A percentile compares a stretch with the other conserved stretches of the same genome.
phyloP scores from a whole-genome alignment of 352 stramenopile species.

The Achlya hypogyna region DNA sequence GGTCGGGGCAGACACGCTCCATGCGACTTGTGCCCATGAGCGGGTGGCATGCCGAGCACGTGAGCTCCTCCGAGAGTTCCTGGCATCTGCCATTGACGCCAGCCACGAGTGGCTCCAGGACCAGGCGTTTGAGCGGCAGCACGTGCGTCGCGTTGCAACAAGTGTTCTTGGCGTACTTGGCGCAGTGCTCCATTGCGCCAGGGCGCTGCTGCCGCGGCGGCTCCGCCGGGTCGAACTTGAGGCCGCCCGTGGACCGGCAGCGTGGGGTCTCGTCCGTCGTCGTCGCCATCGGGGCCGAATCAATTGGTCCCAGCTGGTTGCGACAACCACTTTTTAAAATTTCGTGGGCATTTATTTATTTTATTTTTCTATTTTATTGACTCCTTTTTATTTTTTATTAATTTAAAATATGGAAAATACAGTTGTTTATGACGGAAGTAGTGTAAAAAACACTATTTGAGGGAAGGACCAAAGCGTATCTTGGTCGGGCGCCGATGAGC shows the following conservation, averaged over 20 bases:
- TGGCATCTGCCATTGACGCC: slow-evolving; percentile 66
- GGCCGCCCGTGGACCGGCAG: slow-evolving; percentile 3
- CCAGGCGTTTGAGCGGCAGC: slow-evolving; percentile 43
- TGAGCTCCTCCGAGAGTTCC: slow-evolving; percentile 60
- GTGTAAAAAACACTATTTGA: no score
- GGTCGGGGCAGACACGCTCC: slow-evolving; percentile 56
- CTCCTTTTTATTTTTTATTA: no score
- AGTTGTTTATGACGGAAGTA: no score
- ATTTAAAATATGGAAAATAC: no score
- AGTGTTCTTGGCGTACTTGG: slow-evolving; percentile 71
- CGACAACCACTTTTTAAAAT: no score
- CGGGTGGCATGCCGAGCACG: slow-evolving; percentile 70
- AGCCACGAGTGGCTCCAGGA: slow-evolving; percentile 64
- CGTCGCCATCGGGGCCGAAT: neutral
- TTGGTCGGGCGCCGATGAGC: slow-evolving; percentile 2
- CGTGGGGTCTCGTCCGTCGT: neutral
- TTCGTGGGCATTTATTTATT: no score
- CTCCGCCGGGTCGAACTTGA: slow-evolving; percentile 18
- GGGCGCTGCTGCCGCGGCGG: slow-evolving; percentile 8
- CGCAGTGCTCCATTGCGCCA: slow-evolving; percentile 53
- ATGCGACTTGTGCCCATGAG: slow-evolving; percentile 67
- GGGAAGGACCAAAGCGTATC: no score
- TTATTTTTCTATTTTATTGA: neutral
- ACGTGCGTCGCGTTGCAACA: slow-evolving; percentile 71
- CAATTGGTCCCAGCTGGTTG: neutral